These are phyloP conservation scores for Yamadazyma epiphylla DNA, from an alignment of 1,139 yeast species.

Conservation along the genomic window DNA sequence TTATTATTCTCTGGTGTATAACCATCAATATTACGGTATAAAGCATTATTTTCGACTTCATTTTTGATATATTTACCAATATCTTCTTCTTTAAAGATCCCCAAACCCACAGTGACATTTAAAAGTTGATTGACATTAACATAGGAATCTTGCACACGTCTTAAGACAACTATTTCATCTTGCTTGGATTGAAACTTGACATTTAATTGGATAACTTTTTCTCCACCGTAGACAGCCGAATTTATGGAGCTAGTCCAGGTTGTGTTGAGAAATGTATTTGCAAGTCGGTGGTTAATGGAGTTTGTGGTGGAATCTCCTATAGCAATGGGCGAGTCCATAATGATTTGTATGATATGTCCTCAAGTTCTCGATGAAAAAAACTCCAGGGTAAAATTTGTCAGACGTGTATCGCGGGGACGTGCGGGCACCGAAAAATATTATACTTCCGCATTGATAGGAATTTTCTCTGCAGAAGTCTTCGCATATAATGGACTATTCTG, in stretches of 20 bases:
- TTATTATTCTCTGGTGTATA: conserved; percentile 26
- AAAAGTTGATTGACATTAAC: conserved; percentile 40
- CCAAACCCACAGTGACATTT: conserved; percentile 27
- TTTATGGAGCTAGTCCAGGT: conserved; percentile 17
- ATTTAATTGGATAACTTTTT: conserved; percentile 35
- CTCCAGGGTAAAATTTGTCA: background rate
- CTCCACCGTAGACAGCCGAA: conserved; percentile 37
- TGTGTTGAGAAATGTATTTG: conserved; percentile 32
- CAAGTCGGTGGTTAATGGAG: conserved; percentile 35
- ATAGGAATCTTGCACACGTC: conserved; percentile 45
- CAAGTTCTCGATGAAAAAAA: background rate
- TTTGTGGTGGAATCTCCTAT: conserved; percentile 43
- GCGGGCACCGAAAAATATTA: background rate
- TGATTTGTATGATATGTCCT: too few species aligned
- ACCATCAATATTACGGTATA: conserved; percentile 22
- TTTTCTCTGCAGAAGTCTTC: background rate
- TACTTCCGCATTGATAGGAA: background rate
- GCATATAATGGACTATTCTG: conserved; percentile 40
- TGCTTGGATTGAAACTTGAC: conserved; percentile 13
- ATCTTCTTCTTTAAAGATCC: conserved; percentile 22
- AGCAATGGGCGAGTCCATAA: conserved; percentile 45
- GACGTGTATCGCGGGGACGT: background rate
- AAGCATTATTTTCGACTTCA: conserved; percentile 31
- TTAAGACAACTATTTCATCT: conserved; percentile 22
- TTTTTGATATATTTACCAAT: conserved; percentile 27